These are phyloP conservation scores for Coemansia sp. DNA, from an alignment of 192 early-diverging fungal genomes.

Conservation along the genomic window DNA sequence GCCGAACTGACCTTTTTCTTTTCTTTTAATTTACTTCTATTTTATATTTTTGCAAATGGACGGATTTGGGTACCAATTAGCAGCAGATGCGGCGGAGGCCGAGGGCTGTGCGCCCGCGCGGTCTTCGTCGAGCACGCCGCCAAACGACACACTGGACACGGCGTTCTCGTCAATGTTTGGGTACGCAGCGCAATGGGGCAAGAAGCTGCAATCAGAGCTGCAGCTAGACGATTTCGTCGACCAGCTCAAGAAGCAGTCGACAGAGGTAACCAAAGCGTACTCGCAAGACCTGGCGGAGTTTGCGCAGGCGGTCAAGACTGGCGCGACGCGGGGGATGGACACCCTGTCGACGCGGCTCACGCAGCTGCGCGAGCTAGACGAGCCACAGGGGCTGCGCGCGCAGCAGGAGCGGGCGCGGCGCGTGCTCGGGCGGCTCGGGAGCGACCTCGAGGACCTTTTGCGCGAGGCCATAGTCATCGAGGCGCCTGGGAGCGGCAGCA, in stretches of 20 bases:
- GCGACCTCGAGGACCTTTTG: slow-evolving; percentile 41
- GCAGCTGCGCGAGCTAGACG: slow-evolving; percentile 27
- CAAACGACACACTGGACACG: background rate
- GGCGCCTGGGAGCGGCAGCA: slow-evolving; percentile 30
- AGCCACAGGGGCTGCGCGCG: background rate
- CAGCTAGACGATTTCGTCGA: slow-evolving; percentile 34
- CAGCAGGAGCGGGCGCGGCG: slow-evolving; percentile 33
- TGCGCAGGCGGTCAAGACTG: slow-evolving; percentile 39
- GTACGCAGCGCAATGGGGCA: slow-evolving; percentile 45
- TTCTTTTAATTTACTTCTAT: background rate
- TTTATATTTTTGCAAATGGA: slow-evolving; percentile 28
- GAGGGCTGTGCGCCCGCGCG: slow-evolving; percentile 23
- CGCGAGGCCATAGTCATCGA: slow-evolving; percentile 52
- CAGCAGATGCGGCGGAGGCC: slow-evolving; percentile 42
- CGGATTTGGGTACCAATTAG: slow-evolving; percentile 29
- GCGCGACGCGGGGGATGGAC: slow-evolving; percentile 35
- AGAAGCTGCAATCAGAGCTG: slow-evolving; percentile 32
- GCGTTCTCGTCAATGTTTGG: slow-evolving; percentile 24
- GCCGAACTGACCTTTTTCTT: no score
- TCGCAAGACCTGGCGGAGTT: slow-evolving; percentile 47
- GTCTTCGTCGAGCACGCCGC: background rate
- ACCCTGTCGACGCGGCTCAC: slow-evolving; percentile 32
- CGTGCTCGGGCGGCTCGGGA: slow-evolving; percentile 28
- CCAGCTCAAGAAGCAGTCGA: slow-evolving; percentile 46
- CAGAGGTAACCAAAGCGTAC: slow-evolving; percentile 44